A percentile compares a stretch with the other conserved stretches of the same genome.
Evolutionary conservation across 2,329 filamentous ascomycete species (phyloP).

Genomic region (Knoxdaviesia proteae): DNA sequence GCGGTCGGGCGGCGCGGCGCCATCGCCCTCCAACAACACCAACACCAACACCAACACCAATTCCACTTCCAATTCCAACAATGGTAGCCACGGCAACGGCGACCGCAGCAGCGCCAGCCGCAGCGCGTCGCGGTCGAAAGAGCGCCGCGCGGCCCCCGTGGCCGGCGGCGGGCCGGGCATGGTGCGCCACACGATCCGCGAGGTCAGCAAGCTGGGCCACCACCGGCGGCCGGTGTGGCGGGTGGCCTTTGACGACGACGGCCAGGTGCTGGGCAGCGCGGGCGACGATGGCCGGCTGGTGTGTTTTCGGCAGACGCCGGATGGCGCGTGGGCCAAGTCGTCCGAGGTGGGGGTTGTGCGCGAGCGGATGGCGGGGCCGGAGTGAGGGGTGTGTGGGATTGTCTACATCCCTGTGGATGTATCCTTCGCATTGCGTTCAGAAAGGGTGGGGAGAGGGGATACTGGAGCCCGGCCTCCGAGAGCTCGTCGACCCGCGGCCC

Average conservation of each 20-base stretch:
- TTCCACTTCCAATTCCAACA: slow-evolving; percentile 7
- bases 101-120: slow-evolving; percentile 24
- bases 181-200: slow-evolving; percentile 38
- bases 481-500: no score
- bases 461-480: no score
- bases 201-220: slow-evolving; percentile 45
- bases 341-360: slow-evolving; percentile 38
- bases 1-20: slow-evolving; percentile 6
- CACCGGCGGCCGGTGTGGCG: slow-evolving; percentile 57
- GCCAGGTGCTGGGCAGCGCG: slow-evolving; percentile 53
- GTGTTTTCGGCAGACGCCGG: slow-evolving; percentile 38
- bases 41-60: slow-evolving; percentile 6
- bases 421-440: no score
- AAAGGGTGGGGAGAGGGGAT: no score
- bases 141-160: not conserved
- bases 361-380: slow-evolving; percentile 26
- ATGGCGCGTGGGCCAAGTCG: slow-evolving; percentile 37
- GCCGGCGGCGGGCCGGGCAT: slow-evolving; percentile 37
- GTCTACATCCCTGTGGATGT: no score
- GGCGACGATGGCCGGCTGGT: slow-evolving; percentile 53
- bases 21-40: slow-evolving; percentile 13
- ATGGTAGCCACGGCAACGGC: slow-evolving; percentile 7
- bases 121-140: slow-evolving; percentile 8
- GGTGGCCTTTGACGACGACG: slow-evolving; percentile 48
- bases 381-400: no score